A percentile compares a stretch with the other conserved stretches of the same genome.
Evolutionary conservation across 768 basidiomycete species (phyloP).

Genomic region (Leccinum subgranulosum): DNA sequence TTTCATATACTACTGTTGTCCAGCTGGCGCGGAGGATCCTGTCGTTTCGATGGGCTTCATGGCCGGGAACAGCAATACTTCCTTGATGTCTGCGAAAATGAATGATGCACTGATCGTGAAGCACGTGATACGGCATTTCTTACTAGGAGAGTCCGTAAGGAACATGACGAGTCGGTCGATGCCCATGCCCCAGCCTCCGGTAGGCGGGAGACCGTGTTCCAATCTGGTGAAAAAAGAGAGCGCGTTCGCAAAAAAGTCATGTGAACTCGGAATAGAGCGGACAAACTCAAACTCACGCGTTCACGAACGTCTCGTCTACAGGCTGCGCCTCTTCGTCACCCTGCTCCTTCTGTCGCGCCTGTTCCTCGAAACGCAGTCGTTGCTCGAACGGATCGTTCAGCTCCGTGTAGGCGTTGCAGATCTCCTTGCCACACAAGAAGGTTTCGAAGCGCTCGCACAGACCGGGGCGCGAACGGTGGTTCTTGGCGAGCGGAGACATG

Average conservation of each 20-base stretch:
- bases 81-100: conserved; percentile 77
- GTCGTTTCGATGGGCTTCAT: conserved; percentile 82
- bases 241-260: neutral
- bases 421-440: conserved; percentile 97
- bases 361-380: conserved; percentile 92
- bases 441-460: conserved; percentile 98
- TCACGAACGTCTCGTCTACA: conserved; percentile 92
- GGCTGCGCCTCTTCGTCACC: conserved; percentile 99
- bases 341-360: conserved; percentile 89
- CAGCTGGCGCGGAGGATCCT: conserved; percentile 30
- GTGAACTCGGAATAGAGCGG: neutral
- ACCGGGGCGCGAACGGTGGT: conserved; percentile 95
- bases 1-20: conserved; percentile 8
- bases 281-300: conserved; percentile 57
- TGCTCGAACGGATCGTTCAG: conserved; percentile 99
- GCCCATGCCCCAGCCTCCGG: conserved; percentile 96
- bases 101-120: neutral
- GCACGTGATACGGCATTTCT: conserved; percentile 20
- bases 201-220: conserved; percentile 96
- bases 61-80: conserved; percentile 93
- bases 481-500: conserved; percentile 99
- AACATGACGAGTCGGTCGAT: conserved; percentile 98
- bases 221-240: conserved; percentile 52
- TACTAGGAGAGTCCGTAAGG: conserved; percentile 93
- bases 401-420: conserved; percentile 99